Evolutionary conservation across 306 rosid species (phyloP).

Genomic region (Cucurbita argyrosperma): DNA sequence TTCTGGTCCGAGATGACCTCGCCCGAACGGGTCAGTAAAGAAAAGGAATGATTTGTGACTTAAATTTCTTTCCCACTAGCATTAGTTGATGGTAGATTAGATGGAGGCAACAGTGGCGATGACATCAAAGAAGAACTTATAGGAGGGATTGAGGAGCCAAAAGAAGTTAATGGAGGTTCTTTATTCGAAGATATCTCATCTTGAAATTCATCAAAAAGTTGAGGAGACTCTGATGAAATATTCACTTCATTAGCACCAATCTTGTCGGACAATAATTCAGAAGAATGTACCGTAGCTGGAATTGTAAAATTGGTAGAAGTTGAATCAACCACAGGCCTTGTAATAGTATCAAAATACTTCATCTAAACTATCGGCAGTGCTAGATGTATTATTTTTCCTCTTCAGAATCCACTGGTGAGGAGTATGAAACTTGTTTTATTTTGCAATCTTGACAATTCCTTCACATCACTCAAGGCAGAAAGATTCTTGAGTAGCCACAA

Average conservation of each 20-base stretch:
- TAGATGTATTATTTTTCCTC: slow-evolving; percentile 77
- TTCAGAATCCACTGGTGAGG: slow-evolving; percentile 85
- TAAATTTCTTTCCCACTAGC: too few relatives aligned
- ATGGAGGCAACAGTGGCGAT: neutral
- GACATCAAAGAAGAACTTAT: slow-evolving; percentile 3
- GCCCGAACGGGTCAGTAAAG: too few relatives aligned
- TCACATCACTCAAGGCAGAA: slow-evolving; percentile 54
- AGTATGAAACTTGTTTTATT: slow-evolving; percentile 55
- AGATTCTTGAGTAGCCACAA: slow-evolving; percentile 90
- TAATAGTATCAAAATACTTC: slow-evolving; percentile 61
- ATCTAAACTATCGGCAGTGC: slow-evolving; percentile 91
- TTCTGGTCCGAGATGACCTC: too few relatives aligned
- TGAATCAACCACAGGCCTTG: slow-evolving; percentile 38
- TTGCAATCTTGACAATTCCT: slow-evolving; percentile 69
- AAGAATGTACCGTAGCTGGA: slow-evolving; percentile 29
- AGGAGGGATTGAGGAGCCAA: neutral
- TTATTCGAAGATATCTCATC: slow-evolving; percentile 2
- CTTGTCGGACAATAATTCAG: slow-evolving; percentile 25
- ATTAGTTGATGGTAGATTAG: slow-evolving; percentile 3
- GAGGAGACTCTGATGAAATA: slow-evolving; percentile 23
- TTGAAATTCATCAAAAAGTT: neutral
- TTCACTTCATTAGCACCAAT: slow-evolving; percentile 21
- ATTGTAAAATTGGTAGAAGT: slow-evolving; percentile 27
- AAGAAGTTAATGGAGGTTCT: slow-evolving; percentile 15
- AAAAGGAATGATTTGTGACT: too few relatives aligned